Base-by-base conservation (phyloP, 257 asterid genomes). In the Solanum ahanhuiri region DNA sequence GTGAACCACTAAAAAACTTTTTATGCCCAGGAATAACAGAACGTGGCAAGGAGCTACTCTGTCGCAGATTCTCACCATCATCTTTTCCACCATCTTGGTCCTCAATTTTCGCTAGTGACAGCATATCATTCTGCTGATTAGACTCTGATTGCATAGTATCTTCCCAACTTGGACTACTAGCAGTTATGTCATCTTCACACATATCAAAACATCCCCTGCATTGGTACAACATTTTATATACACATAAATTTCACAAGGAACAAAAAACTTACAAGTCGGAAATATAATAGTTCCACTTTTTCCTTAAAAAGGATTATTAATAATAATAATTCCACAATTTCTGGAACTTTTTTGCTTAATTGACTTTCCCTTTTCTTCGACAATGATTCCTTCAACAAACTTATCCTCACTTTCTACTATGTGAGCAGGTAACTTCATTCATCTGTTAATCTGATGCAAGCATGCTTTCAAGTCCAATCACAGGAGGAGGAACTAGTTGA, bases 161-260 rank as follows among this genome's bases (percentile, higher is more conserved):
- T 88, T 93, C 93, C 77, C 95, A 92, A 87, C 90, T 89, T 81
- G 95, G 96, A 91, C 97, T 91, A 86, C 90, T 91, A 82, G 92
- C 90, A 84, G 86, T 94, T 66, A 85, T 88, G 70, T 95, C 99
- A 87, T 94, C 98, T 86, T 94, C 98, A 60, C 91, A 87, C 28
- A 97, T 94, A 91, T 97, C 99, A 90, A 97, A 97, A 90, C 98
- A 97, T 75, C 95, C 97, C 92, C 99, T 97, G 97, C 86, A 67
- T 86, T 79, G 89, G 89, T 35, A 67, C 30, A 92, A 71, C 85
- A 39, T 84, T 83, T 77, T 37, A 23, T 57, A 81, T 37, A 85
- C 88, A 85, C 34, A 57, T 34, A 28, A 43, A 30, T 45, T 81
- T 81, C 67, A 81, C 30, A 28, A 81, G 28, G 35, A 45, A 28